Percentiles rank a stretch among this genome's conserved stretches.
Evolutionary conservation across 2,329 filamentous ascomycete genomes (phyloP).

Genomic region (Fusarium zealandicum): DNA sequence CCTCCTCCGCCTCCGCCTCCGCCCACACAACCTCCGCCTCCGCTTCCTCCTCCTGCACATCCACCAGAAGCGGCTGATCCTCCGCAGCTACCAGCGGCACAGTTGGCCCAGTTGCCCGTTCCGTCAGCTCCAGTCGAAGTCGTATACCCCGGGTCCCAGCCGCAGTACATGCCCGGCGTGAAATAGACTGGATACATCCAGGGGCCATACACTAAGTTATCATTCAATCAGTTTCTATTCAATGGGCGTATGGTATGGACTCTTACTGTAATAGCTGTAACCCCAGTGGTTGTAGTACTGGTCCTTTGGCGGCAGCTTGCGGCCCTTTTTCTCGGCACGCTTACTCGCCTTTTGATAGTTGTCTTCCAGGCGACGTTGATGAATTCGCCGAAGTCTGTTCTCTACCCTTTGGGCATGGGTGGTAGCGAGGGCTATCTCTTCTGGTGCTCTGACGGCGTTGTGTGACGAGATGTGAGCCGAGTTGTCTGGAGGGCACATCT

Average conservation of each 20-base stretch:
- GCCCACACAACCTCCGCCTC: constrained; percentile 16
- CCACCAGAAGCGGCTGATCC: constrained; percentile 53
- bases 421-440: constrained; percentile 7
- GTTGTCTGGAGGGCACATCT: constrained; percentile 61
- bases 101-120: constrained; percentile 50
- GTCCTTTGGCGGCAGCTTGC: constrained; percentile 55
- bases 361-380: constrained; percentile 52
- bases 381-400: constrained; percentile 18
- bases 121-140: constrained; percentile 40
- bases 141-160: constrained; percentile 49
- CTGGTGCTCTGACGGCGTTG: constrained; percentile 61
- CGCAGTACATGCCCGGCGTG: constrained; percentile 56
- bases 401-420: constrained; percentile 13
- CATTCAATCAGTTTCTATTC: rapidly evolving
- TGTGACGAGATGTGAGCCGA: constrained; percentile 77
- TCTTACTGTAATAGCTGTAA: constrained; percentile 53
- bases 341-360: constrained; percentile 63
- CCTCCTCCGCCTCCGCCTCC: constrained; percentile 22
- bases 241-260: neutral
- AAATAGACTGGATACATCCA: constrained; percentile 54
- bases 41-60: constrained; percentile 31
- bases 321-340: constrained; percentile 58
- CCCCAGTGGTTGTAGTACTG: constrained; percentile 64
- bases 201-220: constrained; percentile 51
- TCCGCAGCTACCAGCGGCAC: constrained; percentile 57